These are phyloP conservation scores for Aureobasidium leucospermi DNA, from an alignment of 2,329 filamentous ascomycete genomes.

Conservation along the genomic window DNA sequence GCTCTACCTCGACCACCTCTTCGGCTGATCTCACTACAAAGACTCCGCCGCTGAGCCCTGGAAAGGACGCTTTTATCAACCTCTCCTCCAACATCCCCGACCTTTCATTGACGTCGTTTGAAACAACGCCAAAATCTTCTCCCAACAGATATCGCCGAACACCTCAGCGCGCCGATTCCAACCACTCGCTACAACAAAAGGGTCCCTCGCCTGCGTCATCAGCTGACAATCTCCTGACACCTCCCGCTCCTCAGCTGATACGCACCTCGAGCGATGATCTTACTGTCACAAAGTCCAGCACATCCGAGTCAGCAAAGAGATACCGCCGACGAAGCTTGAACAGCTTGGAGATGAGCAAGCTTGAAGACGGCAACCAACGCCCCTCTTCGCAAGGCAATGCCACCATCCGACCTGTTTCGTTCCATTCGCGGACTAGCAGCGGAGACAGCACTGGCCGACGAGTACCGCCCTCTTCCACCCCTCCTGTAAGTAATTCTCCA, in stretches of 20 bases:
- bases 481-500: slow-evolving; percentile 5
- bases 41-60: slow-evolving; percentile 11
- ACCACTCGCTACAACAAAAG: slow-evolving; percentile 26
- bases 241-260: slow-evolving; percentile 19
- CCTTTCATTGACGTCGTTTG: slow-evolving; percentile 47
- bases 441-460: slow-evolving; percentile 22
- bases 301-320: slow-evolving; percentile 63
- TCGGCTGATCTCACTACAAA: slow-evolving; percentile 18
- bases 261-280: slow-evolving; percentile 57
- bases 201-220: slow-evolving; percentile 31
- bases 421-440: slow-evolving; percentile 29
- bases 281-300: slow-evolving; percentile 50
- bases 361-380: slow-evolving; percentile 18
- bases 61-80: slow-evolving; percentile 37
- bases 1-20: slow-evolving; percentile 42
- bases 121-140: slow-evolving; percentile 57
- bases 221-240: slow-evolving; percentile 47
- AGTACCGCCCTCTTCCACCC: slow-evolving; percentile 17
- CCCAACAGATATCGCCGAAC: slow-evolving; percentile 78
- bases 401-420: slow-evolving; percentile 27
- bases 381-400: slow-evolving; percentile 24
- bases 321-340: slow-evolving; percentile 79
- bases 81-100: slow-evolving; percentile 47
- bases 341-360: slow-evolving; percentile 43
- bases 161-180: slow-evolving; percentile 47